These are phyloP conservation scores for Ogataea pini DNA, from an alignment of 805 yeast genomes.

Conservation along the genomic window DNA sequence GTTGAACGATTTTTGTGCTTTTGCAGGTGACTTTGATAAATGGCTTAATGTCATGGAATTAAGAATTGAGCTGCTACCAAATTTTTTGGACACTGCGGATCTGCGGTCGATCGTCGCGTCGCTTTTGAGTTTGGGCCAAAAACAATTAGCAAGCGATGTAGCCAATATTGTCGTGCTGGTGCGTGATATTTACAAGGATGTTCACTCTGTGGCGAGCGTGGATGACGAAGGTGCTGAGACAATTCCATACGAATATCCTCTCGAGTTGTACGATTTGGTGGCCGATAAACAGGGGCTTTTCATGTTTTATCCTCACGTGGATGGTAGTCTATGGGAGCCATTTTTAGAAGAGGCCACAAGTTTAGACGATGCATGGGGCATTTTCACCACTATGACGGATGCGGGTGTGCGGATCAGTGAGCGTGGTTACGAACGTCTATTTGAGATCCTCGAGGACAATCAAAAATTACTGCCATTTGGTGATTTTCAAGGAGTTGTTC, in stretches of 20 bases:
- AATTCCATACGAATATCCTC: conserved; percentile 25
- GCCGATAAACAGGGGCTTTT: conserved; percentile 20
- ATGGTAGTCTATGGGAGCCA: conserved; percentile 19
- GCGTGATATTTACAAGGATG: conserved; percentile 18
- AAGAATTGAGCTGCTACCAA: conserved; percentile 17
- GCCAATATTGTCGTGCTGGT: conserved; percentile 21
- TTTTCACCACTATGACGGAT: conserved; percentile 8
- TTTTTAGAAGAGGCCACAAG: conserved; percentile 11
- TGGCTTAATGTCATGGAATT: conserved; percentile 27
- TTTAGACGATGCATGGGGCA: conserved; percentile 15
- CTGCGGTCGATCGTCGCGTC: conserved; percentile 16
- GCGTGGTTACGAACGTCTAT: conserved; percentile 7
- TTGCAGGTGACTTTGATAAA: conserved; percentile 14
- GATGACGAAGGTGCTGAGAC: conserved; percentile 11
- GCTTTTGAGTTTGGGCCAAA: conserved; percentile 17
- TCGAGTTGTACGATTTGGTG: conserved; percentile 28
- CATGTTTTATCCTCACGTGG: conserved; percentile 25
- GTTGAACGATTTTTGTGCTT: conserved; percentile 18
- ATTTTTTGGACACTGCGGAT: conserved; percentile 18
- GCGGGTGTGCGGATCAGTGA: conserved; percentile 7
- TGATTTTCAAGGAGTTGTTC: conserved; percentile 16
- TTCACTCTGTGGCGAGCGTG: conserved; percentile 12
- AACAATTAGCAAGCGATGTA: conserved; percentile 23
- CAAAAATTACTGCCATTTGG: conserved; percentile 11
- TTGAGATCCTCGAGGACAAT: conserved; percentile 9